Base-by-base conservation (phyloP, 352 stramenopile species). In the Phytophthora fragariaefolia region DNA sequence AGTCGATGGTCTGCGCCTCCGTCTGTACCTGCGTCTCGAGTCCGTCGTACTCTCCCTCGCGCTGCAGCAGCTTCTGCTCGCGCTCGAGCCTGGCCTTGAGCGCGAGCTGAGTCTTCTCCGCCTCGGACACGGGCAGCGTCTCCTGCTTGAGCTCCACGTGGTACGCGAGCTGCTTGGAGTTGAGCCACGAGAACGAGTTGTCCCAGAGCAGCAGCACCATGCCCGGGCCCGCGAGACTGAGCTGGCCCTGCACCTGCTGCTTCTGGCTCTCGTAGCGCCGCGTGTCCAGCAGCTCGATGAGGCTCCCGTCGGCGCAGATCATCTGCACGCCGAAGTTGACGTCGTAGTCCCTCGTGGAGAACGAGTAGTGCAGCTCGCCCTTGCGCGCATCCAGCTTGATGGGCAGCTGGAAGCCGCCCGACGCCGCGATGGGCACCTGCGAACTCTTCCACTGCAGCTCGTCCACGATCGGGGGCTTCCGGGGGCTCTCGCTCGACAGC, bases 151-250 rank as follows among this genome's bases (percentile, higher is more conserved):
- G 75, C 51, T 91, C 81, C 62, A 94, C 75, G 24, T 66, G 69
- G 67, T 94, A 94, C 43, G 84, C 79, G 43, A 94, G 73, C 43
- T 92, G 82, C 63, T 94, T 94, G 22, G 74, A 60, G 56, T 92
- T 92, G 51, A 94, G 68, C 86, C 86, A 94, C 65, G 84, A 93
- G 56, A 87, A 94, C 49, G 80, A 90, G 43, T 94, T 94, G 74
- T 94, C 84, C 83, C 83, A 94, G 23, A 91, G 40, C 20, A 94
- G 56, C 65, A 91, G 54, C 59, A 89, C 65, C 66, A 90, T 80
- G 0, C 82, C 86, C 0, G 83, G 86, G 0, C 86, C 86, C 1
- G 58, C 58, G 38, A 94, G 71, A 45, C 69, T 49, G 2, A 91
- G 58, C 15, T 69, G 58, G 1, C 79, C 83, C 36, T 70, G 57